These are phyloP conservation scores for Ganoderma leucocontextum DNA, from an alignment of 1,284 basidiomycete genomes.

Conservation along the genomic window DNA sequence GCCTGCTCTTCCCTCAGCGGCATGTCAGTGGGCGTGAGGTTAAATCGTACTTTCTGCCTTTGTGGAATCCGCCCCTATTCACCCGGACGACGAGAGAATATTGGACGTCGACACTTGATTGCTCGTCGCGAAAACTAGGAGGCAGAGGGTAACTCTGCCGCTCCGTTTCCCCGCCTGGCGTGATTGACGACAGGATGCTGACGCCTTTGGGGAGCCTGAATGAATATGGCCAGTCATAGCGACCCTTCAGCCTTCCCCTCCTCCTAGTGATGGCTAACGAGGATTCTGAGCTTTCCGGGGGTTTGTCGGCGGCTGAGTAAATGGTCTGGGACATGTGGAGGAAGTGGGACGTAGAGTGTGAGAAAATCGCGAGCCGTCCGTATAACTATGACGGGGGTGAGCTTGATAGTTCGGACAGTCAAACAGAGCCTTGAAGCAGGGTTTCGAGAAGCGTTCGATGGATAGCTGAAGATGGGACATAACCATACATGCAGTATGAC, in stretches of 20 bases:
- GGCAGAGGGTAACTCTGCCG: slow-evolving; percentile 48
- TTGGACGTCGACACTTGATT: slow-evolving; percentile 55
- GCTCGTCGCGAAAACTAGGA: slow-evolving; percentile 56
- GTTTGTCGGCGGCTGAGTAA: slow-evolving; percentile 27
- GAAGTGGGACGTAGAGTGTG: slow-evolving; percentile 41
- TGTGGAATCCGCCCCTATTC: slow-evolving; percentile 50
- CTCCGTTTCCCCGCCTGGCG: slow-evolving; percentile 16
- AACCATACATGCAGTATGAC: neutral
- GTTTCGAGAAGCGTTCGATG: neutral
- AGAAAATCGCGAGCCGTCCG: slow-evolving; percentile 31
- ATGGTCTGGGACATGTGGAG: slow-evolving; percentile 45
- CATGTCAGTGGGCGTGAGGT: neutral
- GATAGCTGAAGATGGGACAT: neutral
- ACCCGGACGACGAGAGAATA: slow-evolving; percentile 58
- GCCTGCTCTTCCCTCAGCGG: slow-evolving; percentile 22
- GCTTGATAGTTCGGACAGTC: neutral
- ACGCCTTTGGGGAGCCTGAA: slow-evolving; percentile 54
- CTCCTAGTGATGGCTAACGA: slow-evolving; percentile 30
- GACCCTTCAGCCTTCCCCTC: slow-evolving; percentile 57
- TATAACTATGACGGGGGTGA: slow-evolving; percentile 34
- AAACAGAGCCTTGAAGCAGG: neutral
- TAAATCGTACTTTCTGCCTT: slow-evolving; percentile 36
- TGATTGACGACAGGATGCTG: slow-evolving; percentile 29
- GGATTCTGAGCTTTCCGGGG: neutral
- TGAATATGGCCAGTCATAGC: slow-evolving; percentile 55